phyloP scores from a whole-genome alignment of 306 rosid genomes.

The Cucumis sativus region DNA sequence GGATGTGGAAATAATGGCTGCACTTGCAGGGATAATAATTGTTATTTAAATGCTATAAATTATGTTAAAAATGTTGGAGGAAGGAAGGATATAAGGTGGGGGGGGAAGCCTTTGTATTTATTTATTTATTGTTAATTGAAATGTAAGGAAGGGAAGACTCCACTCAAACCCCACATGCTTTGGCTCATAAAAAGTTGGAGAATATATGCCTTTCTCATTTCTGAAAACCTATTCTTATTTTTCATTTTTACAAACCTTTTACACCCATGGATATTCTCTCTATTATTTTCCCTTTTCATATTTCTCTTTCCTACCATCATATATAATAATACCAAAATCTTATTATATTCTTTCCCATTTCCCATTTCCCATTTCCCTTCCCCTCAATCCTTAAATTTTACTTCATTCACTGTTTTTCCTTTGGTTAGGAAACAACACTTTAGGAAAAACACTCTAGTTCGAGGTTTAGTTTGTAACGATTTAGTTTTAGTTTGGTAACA shows the following conservation, averaged over 20 bases:
- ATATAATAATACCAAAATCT: background rate
- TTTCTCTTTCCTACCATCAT: background rate
- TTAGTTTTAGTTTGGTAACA: too few species aligned
- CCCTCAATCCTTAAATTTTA: background rate
- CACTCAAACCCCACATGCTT: background rate
- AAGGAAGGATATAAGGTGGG: background rate
- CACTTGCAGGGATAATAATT: too few species aligned
- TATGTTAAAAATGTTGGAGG: background rate
- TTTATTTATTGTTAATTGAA: background rate
- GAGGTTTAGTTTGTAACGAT: too few species aligned
- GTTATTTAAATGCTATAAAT: background rate
- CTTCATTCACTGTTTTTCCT: background rate
- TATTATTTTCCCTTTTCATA: background rate
- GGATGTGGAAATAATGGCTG: too few species aligned
- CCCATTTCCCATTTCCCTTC: too few species aligned
- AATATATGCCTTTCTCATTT: conserved; percentile 1
- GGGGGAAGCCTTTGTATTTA: background rate
- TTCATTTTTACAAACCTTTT: background rate
- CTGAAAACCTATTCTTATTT: background rate
- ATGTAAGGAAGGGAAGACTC: background rate
- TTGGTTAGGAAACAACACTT: too few species aligned
- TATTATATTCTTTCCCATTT: background rate
- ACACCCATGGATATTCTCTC: background rate
- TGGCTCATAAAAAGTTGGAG: conserved; percentile 3
- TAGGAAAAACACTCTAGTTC: too few species aligned